A percentile compares a stretch with the other conserved stretches of the same genome.
Evolutionary conservation across 2,329 filamentous ascomycete species (phyloP).

Genomic region (Chalara sp.): DNA sequence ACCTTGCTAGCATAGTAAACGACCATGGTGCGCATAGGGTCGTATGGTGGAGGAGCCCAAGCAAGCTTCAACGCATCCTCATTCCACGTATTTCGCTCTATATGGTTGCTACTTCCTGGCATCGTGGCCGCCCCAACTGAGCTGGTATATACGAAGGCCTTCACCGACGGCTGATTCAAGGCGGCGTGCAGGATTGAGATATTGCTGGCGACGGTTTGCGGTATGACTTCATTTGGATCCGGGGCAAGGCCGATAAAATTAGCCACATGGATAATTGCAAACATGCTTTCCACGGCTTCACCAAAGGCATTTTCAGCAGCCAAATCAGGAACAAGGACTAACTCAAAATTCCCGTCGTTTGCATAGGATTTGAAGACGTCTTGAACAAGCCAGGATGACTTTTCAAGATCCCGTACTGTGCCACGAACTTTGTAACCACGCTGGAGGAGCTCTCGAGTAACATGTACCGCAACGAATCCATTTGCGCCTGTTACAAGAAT

Average conservation of each 20-base stretch:
- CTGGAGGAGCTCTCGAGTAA: conserved; percentile 32
- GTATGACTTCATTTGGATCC: conserved; percentile 33
- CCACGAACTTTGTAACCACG: conserved; percentile 39
- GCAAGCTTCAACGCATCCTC: conserved; percentile 27
- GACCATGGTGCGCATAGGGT: not conserved
- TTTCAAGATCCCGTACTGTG: conserved; percentile 31
- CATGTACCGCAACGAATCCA: conserved; percentile 34
- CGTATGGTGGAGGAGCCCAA: conserved; percentile 32
- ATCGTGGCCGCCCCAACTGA: conserved; percentile 21
- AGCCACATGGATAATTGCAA: conserved; percentile 33
- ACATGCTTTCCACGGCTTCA: conserved; percentile 21
- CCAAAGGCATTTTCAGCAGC: conserved; percentile 17
- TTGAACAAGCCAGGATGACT: conserved; percentile 26
- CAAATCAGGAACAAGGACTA: conserved; percentile 31
- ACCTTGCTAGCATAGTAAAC: conserved; percentile 35
- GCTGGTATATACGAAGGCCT: conserved; percentile 34
- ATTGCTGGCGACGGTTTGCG: conserved; percentile 24
- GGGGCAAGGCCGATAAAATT: conserved; percentile 27
- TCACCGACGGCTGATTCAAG: conserved; percentile 26
- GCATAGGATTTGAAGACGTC: conserved; percentile 30
- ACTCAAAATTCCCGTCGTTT: conserved; percentile 25
- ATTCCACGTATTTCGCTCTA: conserved; percentile 30
- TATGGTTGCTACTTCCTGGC: conserved; percentile 13
- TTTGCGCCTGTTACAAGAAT: conserved; percentile 37
- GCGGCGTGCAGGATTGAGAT: conserved; percentile 29